A percentile compares a stretch with the other conserved stretches of the same genome.
phyloP scores from a whole-genome alignment of 2,329 filamentous ascomycete genomes.

The Penicillium olsonii region DNA sequence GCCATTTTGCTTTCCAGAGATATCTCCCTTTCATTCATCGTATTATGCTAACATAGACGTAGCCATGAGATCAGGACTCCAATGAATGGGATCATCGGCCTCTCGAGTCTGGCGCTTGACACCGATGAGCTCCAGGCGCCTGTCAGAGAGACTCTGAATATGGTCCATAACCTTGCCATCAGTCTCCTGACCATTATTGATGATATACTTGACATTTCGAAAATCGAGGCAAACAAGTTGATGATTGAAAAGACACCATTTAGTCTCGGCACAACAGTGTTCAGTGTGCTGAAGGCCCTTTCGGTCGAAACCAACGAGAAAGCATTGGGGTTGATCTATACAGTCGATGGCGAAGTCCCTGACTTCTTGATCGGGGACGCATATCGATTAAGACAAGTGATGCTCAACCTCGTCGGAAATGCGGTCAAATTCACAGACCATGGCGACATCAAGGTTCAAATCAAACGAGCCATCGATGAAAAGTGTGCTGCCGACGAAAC shows the following conservation, averaged over 20 bases:
- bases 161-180: conserved; percentile 91
- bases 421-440: conserved; percentile 97
- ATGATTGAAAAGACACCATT: conserved; percentile 95
- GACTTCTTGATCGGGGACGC: conserved; percentile 93
- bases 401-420: conserved; percentile 91
- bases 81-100: conserved; percentile 94
- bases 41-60: background rate
- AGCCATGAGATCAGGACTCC: conserved; percentile 91
- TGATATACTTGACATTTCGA: conserved; percentile 65
- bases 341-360: conserved; percentile 84
- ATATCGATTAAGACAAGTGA: conserved; percentile 90
- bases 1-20: background rate
- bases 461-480: conserved; percentile 63
- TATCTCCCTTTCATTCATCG: background rate
- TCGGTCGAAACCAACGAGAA: conserved; percentile 96
- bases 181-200: conserved; percentile 94
- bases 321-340: conserved; percentile 83
- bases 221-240: conserved; percentile 90
- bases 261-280: conserved; percentile 85
- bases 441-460: conserved; percentile 86
- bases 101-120: conserved; percentile 90
- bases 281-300: conserved; percentile 93
- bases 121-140: conserved; percentile 88
- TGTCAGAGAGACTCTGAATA: conserved; percentile 93
- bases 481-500: conserved; percentile 71